A percentile compares a stretch with the other conserved stretches of the same genome.
Conservation (phyloP, 768 basidiomycete genomes). For the Chalciporus pseudorubinellus region DNA sequence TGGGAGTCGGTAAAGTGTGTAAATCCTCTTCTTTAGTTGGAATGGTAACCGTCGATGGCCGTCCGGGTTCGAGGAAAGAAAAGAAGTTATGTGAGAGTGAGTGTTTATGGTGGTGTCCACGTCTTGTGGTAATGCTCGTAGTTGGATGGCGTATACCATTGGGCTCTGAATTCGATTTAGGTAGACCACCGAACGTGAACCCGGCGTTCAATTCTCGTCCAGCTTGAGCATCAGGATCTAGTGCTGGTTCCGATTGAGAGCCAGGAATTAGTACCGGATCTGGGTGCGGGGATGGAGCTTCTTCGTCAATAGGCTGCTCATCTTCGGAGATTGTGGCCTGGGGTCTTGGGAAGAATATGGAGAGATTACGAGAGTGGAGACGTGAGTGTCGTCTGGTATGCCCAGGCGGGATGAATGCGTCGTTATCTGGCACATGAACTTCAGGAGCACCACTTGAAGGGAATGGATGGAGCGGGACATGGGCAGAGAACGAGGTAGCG, state of each 20-base stretch:
- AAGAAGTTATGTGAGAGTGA: conserved; percentile 94
- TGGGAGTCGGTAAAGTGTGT: conserved; percentile 58
- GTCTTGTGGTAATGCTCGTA: conserved; percentile 29
- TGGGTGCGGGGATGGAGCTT: conserved; percentile 47
- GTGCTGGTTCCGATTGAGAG: conserved; percentile 35
- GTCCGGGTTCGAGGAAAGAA: conserved; percentile 85
- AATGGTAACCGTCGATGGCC: conserved; percentile 1
- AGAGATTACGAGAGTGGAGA: conserved; percentile 88
- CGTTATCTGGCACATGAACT: conserved; percentile 13
- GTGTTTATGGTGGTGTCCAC: conserved; percentile 91
- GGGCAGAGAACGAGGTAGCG: conserved; percentile 24
- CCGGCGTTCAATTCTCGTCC: conserved; percentile 46
- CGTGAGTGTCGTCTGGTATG: conserved; percentile 56
- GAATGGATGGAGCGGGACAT: conserved; percentile 25
- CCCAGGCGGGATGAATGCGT: conserved; percentile 18
- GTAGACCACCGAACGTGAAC: conserved; percentile 64
- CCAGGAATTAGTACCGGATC: conserved; percentile 41
- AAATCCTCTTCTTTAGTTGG: conserved; percentile 34
- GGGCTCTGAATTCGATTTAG: conserved; percentile 28
- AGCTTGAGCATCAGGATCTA: conserved; percentile 23
- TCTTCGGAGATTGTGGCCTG: conserved; percentile 67
- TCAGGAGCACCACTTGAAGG: conserved; percentile 24
- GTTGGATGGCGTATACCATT: conserved; percentile 13
- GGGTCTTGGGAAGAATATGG: conserved; percentile 83
- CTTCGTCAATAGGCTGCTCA: conserved; percentile 45